Evolutionary conservation across 2,329 filamentous ascomycete genomes (phyloP).

Genomic region (Diaporthe capsici): DNA sequence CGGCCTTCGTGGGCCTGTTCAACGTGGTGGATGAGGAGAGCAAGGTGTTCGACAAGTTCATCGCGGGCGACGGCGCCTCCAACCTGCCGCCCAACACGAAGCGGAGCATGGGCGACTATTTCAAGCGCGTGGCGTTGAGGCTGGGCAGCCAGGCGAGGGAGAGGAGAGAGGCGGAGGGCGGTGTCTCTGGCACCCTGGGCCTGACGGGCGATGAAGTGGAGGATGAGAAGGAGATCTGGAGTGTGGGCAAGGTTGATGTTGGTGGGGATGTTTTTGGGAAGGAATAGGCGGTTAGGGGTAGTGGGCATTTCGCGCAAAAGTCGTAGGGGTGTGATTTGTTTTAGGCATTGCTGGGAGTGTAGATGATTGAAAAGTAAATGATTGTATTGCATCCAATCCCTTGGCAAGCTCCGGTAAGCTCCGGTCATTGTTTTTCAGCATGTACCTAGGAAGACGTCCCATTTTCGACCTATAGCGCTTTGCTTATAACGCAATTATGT

Average conservation of each 20-base stretch:
- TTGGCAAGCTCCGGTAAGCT: no score
- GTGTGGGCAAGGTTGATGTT: slow-evolving; percentile 90
- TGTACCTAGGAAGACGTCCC: not conserved
- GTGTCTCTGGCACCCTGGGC: slow-evolving; percentile 82
- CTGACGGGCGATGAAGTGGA: slow-evolving; percentile 92
- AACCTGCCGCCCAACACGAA: slow-evolving; percentile 80
- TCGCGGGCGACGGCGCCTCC: slow-evolving; percentile 75
- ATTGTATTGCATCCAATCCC: not conserved
- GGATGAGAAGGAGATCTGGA: slow-evolving; percentile 96
- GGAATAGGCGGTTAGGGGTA: slow-evolving; percentile 38
- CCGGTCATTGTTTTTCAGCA: not conserved
- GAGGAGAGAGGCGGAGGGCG: slow-evolving; percentile 91
- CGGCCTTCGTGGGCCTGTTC: slow-evolving; percentile 92
- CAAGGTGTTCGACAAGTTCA: slow-evolving; percentile 91
- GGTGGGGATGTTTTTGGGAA: slow-evolving; percentile 71
- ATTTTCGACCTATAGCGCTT: not conserved
- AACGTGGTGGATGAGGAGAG: slow-evolving; percentile 89
- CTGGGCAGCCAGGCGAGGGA: slow-evolving; percentile 90
- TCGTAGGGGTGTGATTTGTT: not conserved
- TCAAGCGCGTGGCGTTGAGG: slow-evolving; percentile 90
- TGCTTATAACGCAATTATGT: not conserved
- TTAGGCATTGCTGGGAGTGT: slow-evolving; percentile 29
- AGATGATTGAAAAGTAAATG: slow-evolving; percentile 27
- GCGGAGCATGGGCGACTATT: slow-evolving; percentile 96
- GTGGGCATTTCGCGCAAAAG: not conserved